Conservation (phyloP, 495 filamentous ascomycete genomes). For the Hypomontagnella monticulosa region DNA sequence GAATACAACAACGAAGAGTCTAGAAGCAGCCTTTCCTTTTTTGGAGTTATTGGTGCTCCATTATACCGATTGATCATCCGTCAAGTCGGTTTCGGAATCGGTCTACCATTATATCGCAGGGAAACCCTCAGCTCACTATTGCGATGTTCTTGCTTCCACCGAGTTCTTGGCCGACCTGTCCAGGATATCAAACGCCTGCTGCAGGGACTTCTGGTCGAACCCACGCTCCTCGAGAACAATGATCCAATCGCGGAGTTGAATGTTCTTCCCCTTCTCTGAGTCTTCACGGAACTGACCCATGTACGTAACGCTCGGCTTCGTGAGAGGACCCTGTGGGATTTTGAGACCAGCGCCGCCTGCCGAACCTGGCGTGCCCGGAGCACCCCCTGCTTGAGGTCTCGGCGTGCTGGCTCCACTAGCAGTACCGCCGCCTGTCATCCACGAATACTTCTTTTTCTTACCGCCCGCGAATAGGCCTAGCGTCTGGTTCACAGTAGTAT, state of each 20-base stretch:
- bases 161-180: slow-evolving; percentile 50
- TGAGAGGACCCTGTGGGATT: slow-evolving; percentile 41
- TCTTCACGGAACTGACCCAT: slow-evolving; percentile 72
- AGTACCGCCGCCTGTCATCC: slow-evolving; percentile 62
- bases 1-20: slow-evolving; percentile 36
- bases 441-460: slow-evolving; percentile 67
- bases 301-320: slow-evolving; percentile 44
- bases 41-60: not conserved
- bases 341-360: slow-evolving; percentile 13
- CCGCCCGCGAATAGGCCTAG: slow-evolving; percentile 63
- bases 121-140: slow-evolving; percentile 4
- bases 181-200: slow-evolving; percentile 62
- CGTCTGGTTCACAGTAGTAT: slow-evolving; percentile 65
- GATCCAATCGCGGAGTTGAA: slow-evolving; percentile 78
- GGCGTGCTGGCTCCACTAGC: slow-evolving; percentile 61
- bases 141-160: slow-evolving; percentile 31
- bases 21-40: slow-evolving; percentile 1
- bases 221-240: slow-evolving; percentile 70
- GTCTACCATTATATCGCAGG: not conserved
- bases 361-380: slow-evolving; percentile 39
- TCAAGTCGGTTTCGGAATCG: not conserved
- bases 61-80: not conserved
- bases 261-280: slow-evolving; percentile 65
- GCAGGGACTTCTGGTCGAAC: slow-evolving; percentile 62
- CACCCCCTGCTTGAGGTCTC: slow-evolving; percentile 44